Base-by-base conservation (phyloP, 1,284 basidiomycete species). In the Agroathelia rolfsii region DNA sequence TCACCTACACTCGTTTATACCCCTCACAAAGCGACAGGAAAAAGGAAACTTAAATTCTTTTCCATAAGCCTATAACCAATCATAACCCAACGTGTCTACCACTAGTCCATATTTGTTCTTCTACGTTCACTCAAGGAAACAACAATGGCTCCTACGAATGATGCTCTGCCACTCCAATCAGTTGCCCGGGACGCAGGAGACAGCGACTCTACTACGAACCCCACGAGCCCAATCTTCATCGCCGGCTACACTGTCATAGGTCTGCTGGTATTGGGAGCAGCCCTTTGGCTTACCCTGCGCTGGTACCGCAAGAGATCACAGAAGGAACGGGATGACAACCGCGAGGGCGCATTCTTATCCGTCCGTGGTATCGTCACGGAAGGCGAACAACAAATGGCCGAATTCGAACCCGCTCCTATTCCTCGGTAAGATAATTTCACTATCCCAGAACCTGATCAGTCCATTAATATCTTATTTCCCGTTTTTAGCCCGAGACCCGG, bases 241-340 rank as follows among this genome's bases (percentile, higher is more conserved):
- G 62, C 52, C 32, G 72, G 67, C 11, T 61, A 72, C 43, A 53
- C 55, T 9, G 41, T 72, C 6, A 61, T 61, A n/a, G 62, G 55
- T n/a, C 48, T 58, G 24, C 42, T 63, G 32, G 37, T 62, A 5
- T 40, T 58, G 28, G 52, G 45, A 34, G 40, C 69, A 20, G 43
- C 40, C 26, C 13, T 61, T 13, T 75, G 66, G 65, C 41, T 71
- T 4, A 41, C 38, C 23, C 39, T 69, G 28, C 52, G 53, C 13
- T 42, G 48, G 28, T 57, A 56, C 38, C 58, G 69, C 30, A 62
- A 61, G 40, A 61, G 58, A 24, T 46, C 55, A 16, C 47, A 50
- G 22, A 43, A 48, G 19, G 59, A 54, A 40, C 53, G 63, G 20
- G 56, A 58, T 28, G 50, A 56, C 14, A 49, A 48, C 19, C 59